phyloP scores from a whole-genome alignment of 1,284 basidiomycete species.

The Apiotrichum akiyoshidainum region DNA sequence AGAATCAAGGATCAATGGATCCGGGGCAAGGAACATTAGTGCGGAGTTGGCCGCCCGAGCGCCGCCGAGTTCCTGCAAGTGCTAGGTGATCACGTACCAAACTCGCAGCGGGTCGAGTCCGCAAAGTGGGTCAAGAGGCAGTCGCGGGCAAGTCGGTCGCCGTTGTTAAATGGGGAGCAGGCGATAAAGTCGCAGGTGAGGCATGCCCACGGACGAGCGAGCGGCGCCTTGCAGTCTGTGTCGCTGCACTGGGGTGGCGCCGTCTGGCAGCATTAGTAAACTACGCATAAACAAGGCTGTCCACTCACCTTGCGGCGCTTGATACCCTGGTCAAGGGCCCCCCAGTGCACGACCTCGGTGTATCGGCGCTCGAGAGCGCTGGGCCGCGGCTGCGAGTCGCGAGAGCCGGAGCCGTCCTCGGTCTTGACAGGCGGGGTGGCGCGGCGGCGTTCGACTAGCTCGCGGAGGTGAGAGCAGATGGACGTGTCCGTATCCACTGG shows the following conservation, averaged over 20 bases:
- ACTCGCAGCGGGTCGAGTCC: conserved; percentile 53
- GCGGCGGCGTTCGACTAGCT: conserved; percentile 22
- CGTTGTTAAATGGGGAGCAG: conserved; percentile 58
- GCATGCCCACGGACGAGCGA: conserved; percentile 73
- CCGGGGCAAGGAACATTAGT: no score
- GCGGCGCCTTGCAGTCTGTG: conserved; percentile 60
- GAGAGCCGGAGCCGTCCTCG: conserved; percentile 9
- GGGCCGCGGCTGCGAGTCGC: background rate
- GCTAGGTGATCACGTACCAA: conserved; percentile 58
- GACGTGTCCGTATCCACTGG: conserved; percentile 31
- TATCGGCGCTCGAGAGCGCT: conserved; percentile 25
- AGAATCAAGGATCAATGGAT: no score
- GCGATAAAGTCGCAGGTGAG: conserved; percentile 71
- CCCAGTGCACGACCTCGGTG: conserved; percentile 36
- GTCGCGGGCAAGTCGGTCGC: conserved; percentile 55
- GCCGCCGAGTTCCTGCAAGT: no score
- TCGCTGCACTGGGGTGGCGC: conserved; percentile 61
- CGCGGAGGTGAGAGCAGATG: conserved; percentile 34
- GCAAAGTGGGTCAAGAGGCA: conserved; percentile 35
- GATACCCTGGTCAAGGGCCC: conserved; percentile 31
- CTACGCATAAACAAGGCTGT: background rate
- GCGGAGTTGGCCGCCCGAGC: no score
- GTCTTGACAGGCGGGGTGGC: conserved; percentile 15
- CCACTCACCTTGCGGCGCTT: conserved; percentile 40
- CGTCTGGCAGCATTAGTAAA: conserved; percentile 31